These are phyloP conservation scores for Baorangia bicolor DNA, from an alignment of 768 basidiomycete genomes.

Conservation along the genomic window DNA sequence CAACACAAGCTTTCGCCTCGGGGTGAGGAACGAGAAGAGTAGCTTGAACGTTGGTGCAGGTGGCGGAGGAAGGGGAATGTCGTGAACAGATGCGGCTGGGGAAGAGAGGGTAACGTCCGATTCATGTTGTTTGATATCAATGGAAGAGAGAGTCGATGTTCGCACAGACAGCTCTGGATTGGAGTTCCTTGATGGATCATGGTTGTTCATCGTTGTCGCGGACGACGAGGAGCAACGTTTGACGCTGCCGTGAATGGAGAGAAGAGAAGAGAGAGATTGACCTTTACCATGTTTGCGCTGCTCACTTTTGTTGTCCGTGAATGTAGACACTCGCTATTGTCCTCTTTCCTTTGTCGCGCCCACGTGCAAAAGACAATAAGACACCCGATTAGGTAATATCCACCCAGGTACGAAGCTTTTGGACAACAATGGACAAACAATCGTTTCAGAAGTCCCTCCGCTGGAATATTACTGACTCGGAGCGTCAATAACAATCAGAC, in stretches of 20 bases:
- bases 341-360: slow-evolving; percentile 9
- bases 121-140: slow-evolving; percentile 19
- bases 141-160: slow-evolving; percentile 17
- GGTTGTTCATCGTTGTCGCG: slow-evolving; percentile 33
- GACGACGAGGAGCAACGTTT: slow-evolving; percentile 26
- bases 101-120: slow-evolving; percentile 6
- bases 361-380: slow-evolving; percentile 29
- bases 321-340: slow-evolving; percentile 19
- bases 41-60: slow-evolving; percentile 56
- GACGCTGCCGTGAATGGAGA: slow-evolving; percentile 2
- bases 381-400: slow-evolving; percentile 11
- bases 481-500: no score
- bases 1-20: slow-evolving; percentile 52
- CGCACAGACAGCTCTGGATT: slow-evolving; percentile 21
- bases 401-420: slow-evolving; percentile 15
- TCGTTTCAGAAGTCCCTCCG: no score
- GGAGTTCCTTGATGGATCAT: slow-evolving; percentile 18
- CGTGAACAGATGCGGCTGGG: slow-evolving; percentile 12
- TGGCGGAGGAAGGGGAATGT: slow-evolving; percentile 21
- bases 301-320: slow-evolving; percentile 26
- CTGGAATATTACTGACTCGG: no score
- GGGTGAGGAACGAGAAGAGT: slow-evolving; percentile 65
- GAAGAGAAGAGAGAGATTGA: slow-evolving; percentile 13
- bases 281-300: background rate
- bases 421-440: slow-evolving; percentile 24